Percentiles rank a stretch among this genome's conserved stretches.
phyloP scores from a whole-genome alignment of 495 filamentous ascomycete species.

The Articulospora tetracladia region DNA sequence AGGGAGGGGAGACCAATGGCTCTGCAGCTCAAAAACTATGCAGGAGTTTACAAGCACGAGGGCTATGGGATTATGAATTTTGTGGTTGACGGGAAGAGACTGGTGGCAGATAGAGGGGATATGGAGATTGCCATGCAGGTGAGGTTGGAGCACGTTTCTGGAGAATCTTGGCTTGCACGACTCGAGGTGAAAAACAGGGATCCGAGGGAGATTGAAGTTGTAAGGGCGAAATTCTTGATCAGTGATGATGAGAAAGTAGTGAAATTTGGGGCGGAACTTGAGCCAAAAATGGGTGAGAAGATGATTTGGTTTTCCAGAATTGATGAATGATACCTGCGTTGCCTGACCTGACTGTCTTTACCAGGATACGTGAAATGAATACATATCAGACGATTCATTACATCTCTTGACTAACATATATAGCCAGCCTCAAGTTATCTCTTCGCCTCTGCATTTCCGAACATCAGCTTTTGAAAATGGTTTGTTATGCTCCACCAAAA shows the following conservation, averaged over 20 bases:
- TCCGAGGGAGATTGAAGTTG: conserved; percentile 9
- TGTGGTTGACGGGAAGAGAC: not conserved
- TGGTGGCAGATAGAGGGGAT: not conserved
- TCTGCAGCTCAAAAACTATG: conserved; percentile 9
- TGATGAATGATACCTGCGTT: not conserved
- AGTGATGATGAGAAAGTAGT: not conserved
- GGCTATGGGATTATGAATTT: conserved; percentile 13
- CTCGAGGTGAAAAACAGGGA: conserved; percentile 6
- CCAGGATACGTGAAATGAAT: no score
- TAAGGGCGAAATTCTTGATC: conserved; percentile 9
- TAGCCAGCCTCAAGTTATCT: no score
- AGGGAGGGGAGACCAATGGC: conserved; percentile 13
- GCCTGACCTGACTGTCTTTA: no score
- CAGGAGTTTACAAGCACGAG: conserved; percentile 23
- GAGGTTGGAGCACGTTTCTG: conserved; percentile 30
- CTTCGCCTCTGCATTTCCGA: no score
- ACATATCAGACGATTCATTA: no score
- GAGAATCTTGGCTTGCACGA: conserved; percentile 28
- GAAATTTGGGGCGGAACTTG: conserved; percentile 4
- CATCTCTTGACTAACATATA: no score
- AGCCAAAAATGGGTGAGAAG: not conserved
- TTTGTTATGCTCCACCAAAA: no score
- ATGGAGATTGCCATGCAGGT: not conserved
- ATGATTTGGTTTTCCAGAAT: conserved; percentile 15
- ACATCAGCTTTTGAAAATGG: no score